phyloP scores from a whole-genome alignment of 129 eudicot species.

The Flaveria ramosissima region DNA sequence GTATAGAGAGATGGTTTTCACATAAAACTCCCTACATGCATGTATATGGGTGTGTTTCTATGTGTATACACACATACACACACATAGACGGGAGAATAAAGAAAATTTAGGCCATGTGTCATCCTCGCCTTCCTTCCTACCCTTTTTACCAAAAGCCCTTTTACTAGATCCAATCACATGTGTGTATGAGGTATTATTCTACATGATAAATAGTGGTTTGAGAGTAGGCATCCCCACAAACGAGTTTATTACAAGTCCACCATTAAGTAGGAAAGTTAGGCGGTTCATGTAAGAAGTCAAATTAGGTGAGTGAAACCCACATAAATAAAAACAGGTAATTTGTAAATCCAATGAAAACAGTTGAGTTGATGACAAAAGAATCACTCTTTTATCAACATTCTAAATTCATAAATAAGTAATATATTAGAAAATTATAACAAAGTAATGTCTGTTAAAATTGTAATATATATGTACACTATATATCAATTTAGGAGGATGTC shows the following conservation, averaged over 20 bases:
- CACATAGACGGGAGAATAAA: background rate
- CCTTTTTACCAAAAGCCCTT: background rate
- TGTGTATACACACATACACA: background rate
- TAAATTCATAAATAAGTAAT: slow-evolving; percentile 1
- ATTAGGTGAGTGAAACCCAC: background rate
- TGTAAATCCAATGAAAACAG: background rate
- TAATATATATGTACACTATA: background rate
- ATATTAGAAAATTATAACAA: background rate
- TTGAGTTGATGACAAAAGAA: background rate
- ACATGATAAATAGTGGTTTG: background rate
- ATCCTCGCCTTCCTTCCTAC: background rate
- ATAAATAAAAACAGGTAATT: background rate
- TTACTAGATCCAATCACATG: too few relatives aligned
- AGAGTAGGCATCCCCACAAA: slow-evolving; percentile 16
- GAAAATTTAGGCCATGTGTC: background rate
- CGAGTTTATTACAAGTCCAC: background rate
- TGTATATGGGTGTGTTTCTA: too few relatives aligned
- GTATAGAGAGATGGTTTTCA: too few relatives aligned
- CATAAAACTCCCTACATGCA: too few relatives aligned
- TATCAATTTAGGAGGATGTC: background rate
- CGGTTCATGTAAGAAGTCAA: background rate
- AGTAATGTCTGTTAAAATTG: background rate
- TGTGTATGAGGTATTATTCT: background rate
- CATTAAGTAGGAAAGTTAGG: background rate
- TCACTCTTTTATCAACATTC: background rate